Conservation (phyloP, 108 stramenopile genomes). For the Asterionellopsis glacialis region DNA sequence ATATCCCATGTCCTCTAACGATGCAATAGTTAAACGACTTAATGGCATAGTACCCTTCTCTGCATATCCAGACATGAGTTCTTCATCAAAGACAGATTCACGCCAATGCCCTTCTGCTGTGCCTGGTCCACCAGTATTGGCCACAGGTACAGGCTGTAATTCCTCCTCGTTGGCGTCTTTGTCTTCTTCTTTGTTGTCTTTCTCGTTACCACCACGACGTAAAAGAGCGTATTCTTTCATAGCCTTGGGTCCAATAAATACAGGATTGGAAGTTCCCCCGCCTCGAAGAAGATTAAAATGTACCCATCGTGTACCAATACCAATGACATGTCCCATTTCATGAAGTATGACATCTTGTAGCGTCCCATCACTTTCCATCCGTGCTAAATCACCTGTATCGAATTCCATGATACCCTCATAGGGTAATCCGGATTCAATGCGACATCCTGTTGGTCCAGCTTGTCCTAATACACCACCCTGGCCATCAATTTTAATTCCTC, state of each 20-base stretch:
- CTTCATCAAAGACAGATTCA: slow-evolving; percentile 23
- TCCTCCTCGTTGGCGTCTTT: not conserved
- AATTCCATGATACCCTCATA: slow-evolving; percentile 8
- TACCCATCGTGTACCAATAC: slow-evolving; percentile 32
- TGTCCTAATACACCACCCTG: not conserved
- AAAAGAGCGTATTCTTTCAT: not conserved
- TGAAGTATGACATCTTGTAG: slow-evolving; percentile 23
- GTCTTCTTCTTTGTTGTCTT: no score
- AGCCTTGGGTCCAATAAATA: not conserved
- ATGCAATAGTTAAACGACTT: slow-evolving; percentile 23
- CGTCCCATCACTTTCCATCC: not conserved
- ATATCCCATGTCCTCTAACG: slow-evolving; percentile 28
- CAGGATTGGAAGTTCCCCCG: not conserved
- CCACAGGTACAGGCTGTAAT: slow-evolving; percentile 15
- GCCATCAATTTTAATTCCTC: slow-evolving; percentile 5
- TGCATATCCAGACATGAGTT: slow-evolving; percentile 33
- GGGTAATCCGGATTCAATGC: not conserved
- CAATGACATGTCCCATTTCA: slow-evolving; percentile 45
- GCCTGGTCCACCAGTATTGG: slow-evolving; percentile 16
- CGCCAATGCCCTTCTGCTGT: slow-evolving; percentile 33
- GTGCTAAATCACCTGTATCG: slow-evolving; percentile 11
- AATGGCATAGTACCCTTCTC: slow-evolving; percentile 3
- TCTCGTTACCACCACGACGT: no score
- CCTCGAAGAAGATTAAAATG: slow-evolving; percentile 4
- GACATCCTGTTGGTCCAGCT: slow-evolving; percentile 2